Percentiles rank a stretch among this genome's conserved stretches.
Evolutionary conservation across 2,329 filamentous ascomycete genomes (phyloP).

Genomic region (Pezicula radicicola): DNA sequence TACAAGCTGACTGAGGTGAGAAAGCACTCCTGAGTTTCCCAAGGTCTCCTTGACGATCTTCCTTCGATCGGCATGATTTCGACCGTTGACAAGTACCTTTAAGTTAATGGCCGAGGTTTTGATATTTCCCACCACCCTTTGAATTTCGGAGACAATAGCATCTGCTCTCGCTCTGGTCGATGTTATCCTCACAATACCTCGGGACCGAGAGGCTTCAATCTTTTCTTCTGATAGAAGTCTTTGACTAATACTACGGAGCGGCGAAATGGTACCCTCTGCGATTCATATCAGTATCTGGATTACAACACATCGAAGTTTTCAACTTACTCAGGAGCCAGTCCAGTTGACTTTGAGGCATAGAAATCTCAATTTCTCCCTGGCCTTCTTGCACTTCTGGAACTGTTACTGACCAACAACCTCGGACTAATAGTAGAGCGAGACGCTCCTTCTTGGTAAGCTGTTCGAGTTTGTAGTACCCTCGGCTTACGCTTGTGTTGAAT

Average conservation of each 20-base stretch:
- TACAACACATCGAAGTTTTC: not conserved
- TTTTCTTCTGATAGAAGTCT: conserved; percentile 18
- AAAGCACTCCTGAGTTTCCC: too few species aligned
- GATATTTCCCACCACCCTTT: conserved; percentile 16
- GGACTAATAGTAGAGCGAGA: conserved; percentile 19
- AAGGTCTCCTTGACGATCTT: conserved; percentile 5
- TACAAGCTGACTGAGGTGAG: too few species aligned
- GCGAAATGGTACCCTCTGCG: conserved; percentile 13
- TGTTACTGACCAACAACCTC: conserved; percentile 27
- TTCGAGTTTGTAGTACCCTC: conserved; percentile 21
- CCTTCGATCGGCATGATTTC: not conserved
- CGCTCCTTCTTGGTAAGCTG: conserved; percentile 26
- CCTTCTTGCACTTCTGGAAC: conserved; percentile 23
- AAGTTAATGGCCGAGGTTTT: conserved; percentile 13
- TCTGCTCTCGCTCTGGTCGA: conserved; percentile 18
- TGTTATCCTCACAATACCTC: conserved; percentile 24
- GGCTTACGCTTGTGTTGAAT: conserved; percentile 18
- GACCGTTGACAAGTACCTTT: conserved; percentile 9
- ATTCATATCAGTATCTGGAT: conserved; percentile 1
- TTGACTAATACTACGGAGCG: conserved; percentile 19
- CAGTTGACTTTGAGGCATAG: conserved; percentile 18
- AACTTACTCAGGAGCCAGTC: conserved; percentile 25
- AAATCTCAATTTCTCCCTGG: conserved; percentile 27
- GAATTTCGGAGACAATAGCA: conserved; percentile 17
- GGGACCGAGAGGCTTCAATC: conserved; percentile 23